Conservation (phyloP, 225 moss, liverwort and hornwort genomes). For the Lunularia cruciata region DNA sequence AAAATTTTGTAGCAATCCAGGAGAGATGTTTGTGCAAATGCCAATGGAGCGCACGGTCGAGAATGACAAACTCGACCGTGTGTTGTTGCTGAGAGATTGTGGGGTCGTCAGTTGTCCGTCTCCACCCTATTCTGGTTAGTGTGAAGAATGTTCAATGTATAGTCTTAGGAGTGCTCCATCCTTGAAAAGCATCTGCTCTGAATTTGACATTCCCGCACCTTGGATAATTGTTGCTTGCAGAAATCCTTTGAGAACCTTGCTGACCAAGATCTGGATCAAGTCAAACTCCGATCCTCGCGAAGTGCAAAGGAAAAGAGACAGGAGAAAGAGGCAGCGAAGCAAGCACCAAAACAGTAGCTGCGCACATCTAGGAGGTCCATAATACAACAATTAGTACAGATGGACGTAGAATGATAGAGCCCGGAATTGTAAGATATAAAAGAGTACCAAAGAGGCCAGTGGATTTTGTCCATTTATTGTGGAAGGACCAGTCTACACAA, state of each 20-base stretch:
- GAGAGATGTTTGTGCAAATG: no score
- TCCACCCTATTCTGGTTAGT: neutral
- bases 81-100: neutral
- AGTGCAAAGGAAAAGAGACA: constrained; percentile 66
- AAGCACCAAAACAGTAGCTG: constrained; percentile 18
- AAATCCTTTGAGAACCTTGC: constrained; percentile 83
- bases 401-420: neutral
- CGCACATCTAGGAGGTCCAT: neutral
- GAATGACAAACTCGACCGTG: no score
- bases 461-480: no score
- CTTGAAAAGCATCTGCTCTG: neutral
- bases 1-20: no score
- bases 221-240: constrained; percentile 23
- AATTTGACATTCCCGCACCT: no score
- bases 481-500: no score
- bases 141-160: neutral
- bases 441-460: no score
- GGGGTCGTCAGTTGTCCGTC: neutral
- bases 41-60: no score
- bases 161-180: neutral
- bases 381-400: neutral
- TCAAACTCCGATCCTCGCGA: constrained; percentile 62
- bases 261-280: constrained; percentile 31
- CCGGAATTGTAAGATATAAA: constrained; percentile 2
- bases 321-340: constrained; percentile 50